Percentiles rank a stretch among this genome's conserved stretches.
These are phyloP conservation scores for Hanseniaspora clermontiae DNA, from an alignment of 805 yeast genomes.

Conservation along the genomic window DNA sequence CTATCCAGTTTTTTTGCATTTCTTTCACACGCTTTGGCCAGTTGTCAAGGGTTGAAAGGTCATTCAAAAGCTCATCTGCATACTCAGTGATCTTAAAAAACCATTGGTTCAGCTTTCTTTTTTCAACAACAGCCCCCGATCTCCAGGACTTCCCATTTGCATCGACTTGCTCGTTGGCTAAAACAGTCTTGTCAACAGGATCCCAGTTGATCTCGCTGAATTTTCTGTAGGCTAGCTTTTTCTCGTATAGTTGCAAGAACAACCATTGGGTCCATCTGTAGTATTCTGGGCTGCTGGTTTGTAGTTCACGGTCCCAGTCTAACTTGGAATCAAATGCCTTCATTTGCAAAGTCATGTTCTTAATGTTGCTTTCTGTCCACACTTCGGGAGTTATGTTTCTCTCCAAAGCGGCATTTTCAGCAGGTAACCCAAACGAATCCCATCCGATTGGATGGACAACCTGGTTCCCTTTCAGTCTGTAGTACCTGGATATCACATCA, in stretches of 20 bases:
- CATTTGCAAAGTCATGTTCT: constrained; percentile 77
- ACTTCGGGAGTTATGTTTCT: constrained; percentile 60
- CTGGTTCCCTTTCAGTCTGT: constrained; percentile 58
- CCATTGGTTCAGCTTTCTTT: constrained; percentile 76
- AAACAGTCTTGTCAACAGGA: constrained; percentile 85
- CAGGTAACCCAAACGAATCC: constrained; percentile 98
- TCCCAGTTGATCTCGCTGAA: constrained; percentile 95
- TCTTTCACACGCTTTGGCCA: constrained; percentile 87
- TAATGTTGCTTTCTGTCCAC: constrained; percentile 78
- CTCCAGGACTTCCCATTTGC: constrained; percentile 87
- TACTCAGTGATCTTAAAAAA: constrained; percentile 78
- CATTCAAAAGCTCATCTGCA: constrained; percentile 54
- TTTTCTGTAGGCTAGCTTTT: constrained; percentile 74
- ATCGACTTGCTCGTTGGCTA: constrained; percentile 96
- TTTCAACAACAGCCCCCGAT: constrained; percentile 90
- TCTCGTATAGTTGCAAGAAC: constrained; percentile 56
- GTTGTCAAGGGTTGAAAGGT: constrained; percentile 44
- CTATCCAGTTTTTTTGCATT: constrained; percentile 94
- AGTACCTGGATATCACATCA: constrained; percentile 69
- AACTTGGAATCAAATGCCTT: constrained; percentile 65
- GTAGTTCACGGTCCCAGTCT: constrained; percentile 85
- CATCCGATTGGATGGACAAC: constrained; percentile 97
- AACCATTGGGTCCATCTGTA: constrained; percentile 88
- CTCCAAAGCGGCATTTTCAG: constrained; percentile 95
- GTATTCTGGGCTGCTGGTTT: constrained; percentile 77